A percentile compares a stretch with the other conserved stretches of the same genome.
Conservation (phyloP, 495 filamentous ascomycete species). For the Monascus purpureus region DNA sequence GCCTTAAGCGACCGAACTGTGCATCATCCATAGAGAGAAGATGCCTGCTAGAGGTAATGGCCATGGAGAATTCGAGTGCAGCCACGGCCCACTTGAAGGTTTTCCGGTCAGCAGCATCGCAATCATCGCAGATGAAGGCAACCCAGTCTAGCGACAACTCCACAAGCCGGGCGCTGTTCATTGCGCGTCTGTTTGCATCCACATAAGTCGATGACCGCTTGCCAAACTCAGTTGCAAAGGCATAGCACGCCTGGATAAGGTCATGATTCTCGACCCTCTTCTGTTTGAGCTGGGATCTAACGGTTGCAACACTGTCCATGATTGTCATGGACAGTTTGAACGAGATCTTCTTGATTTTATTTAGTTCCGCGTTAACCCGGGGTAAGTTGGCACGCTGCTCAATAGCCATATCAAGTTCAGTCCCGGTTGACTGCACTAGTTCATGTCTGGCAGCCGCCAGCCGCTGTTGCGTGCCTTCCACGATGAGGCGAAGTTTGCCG, state of each 20-base stretch:
- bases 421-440: conserved; percentile 62
- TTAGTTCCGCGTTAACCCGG: conserved; percentile 80
- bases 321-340: conserved; percentile 98
- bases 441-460: conserved; percentile 62
- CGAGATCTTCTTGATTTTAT: conserved; percentile 88
- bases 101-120: conserved; percentile 82
- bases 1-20: conserved; percentile 66
- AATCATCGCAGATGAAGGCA: conserved; percentile 94
- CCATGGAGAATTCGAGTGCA: conserved; percentile 92
- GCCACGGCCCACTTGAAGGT: conserved; percentile 96
- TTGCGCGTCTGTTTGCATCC: conserved; percentile 80
- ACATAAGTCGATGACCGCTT: conserved; percentile 86
- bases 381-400: conserved; percentile 88
- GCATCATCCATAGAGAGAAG: conserved; percentile 75
- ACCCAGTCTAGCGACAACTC: conserved; percentile 93
- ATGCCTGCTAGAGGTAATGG: conserved; percentile 84
- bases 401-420: conserved; percentile 72
- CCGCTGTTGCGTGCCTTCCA: conserved; percentile 71
- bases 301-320: conserved; percentile 95
- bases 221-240: conserved; percentile 95
- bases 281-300: conserved; percentile 59
- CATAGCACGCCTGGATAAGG: conserved; percentile 95
- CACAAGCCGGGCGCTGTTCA: conserved; percentile 93
- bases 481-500: conserved; percentile 76
- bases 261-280: conserved; percentile 80